These are phyloP conservation scores for Echeveria elegans DNA, from an alignment of 164 flowering plant species.

Conservation along the genomic window DNA sequence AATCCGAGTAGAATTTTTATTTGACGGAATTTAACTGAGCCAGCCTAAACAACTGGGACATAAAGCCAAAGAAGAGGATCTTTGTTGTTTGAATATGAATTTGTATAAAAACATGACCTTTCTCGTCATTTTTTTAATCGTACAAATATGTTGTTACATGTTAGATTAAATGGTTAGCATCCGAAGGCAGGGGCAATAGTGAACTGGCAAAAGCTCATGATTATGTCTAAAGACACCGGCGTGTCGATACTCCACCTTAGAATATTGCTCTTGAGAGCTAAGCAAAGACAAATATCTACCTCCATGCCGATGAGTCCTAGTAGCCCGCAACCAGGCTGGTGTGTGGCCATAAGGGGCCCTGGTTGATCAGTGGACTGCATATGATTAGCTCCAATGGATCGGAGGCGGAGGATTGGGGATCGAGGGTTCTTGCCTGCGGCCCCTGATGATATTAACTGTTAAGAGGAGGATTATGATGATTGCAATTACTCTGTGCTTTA, in stretches of 20 bases:
- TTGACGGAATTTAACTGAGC: too few relatives aligned
- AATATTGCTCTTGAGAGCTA: neutral
- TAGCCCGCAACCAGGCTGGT: neutral
- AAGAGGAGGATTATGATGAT: neutral
- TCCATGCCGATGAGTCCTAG: neutral
- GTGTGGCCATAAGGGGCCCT: neutral
- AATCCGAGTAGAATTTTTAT: too few relatives aligned
- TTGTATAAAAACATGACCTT: too few relatives aligned
- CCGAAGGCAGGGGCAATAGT: neutral
- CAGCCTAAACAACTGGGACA: too few relatives aligned
- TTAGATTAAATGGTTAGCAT: neutral
- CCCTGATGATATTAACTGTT: neutral
- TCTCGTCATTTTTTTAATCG: too few relatives aligned
- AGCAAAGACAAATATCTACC: neutral
- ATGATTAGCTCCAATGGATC: neutral
- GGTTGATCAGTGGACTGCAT: neutral
- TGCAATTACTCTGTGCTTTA: neutral
- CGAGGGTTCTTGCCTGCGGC: neutral
- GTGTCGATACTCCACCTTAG: neutral
- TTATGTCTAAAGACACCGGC: neutral
- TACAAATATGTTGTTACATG: neutral
- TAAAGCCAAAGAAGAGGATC: too few relatives aligned
- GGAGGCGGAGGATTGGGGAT: neutral
- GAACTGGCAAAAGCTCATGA: slow-evolving; percentile 8
- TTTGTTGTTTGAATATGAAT: too few relatives aligned